Evolutionary conservation across 139 green algal species (phyloP), one percentile per base, ranked within the genome.

Genomic region (Asterochloris erici): DNA sequence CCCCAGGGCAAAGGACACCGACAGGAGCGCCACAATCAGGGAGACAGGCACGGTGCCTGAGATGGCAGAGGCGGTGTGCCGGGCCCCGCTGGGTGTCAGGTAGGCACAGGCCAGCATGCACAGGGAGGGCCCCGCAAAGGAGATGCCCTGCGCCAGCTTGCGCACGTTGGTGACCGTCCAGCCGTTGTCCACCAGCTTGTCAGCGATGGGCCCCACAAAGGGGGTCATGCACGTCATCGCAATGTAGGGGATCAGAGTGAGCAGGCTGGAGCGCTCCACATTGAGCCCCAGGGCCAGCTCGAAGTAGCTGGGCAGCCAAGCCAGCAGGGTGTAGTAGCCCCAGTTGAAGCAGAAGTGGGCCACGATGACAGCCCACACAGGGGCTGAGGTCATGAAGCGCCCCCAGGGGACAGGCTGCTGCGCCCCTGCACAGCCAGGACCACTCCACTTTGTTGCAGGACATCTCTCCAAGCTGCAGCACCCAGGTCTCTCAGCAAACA

Each of bases 341-440:
- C 95, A 99, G 89, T 99, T 98, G 91, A 95, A 97, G 90, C 95
- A 98, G 81, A 99, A 99, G 91, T 99, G 97, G 6, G 94, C 95
- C 16, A 93, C 93, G 60, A 95, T 98, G 71, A 99, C 89, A 0
- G 97, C 96, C 92, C 94, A 96, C 16, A 99, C 93, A 0, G 95
- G 86, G 0, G 85, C 26, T 4, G 82, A 93, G 11, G 54, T 84
- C 78, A 98, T 87, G 84, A 99, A 98, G n/a, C 85, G 85, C 13
- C 89, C 86, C 93, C 94, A 99, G 0, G 96, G 96, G 54, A 99
- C 92, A 13, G 60, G 19, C 24, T 70, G 38, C 38, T 54, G 38
- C 38, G 2, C 38, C 66, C 66, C 66, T 73, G 66, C 23, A 24
- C 66, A 73, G 66, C 21, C 66, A 73, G 66, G 23, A 27, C 4